phyloP scores from a whole-genome alignment of 306 rosid genomes.

The Cyclanthera cordifolia region DNA sequence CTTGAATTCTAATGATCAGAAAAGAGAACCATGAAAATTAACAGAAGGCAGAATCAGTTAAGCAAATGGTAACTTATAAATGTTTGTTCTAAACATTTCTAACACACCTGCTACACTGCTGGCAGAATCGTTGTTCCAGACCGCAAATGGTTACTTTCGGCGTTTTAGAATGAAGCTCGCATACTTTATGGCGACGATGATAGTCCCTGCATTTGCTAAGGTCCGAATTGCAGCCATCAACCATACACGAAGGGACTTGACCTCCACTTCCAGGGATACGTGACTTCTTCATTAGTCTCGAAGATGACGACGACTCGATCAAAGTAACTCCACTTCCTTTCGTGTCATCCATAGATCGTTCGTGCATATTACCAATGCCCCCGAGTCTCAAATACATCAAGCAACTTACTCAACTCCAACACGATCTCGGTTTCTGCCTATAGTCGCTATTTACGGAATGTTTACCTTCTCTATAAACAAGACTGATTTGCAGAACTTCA shows the following conservation, averaged over 20 bases:
- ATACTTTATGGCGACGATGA: conserved; percentile 69
- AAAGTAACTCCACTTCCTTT: conserved; percentile 8
- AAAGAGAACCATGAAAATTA: neutral
- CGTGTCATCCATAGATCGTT: conserved; percentile 11
- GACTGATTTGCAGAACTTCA: neutral
- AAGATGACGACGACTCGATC: conserved; percentile 22
- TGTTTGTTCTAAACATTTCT: conserved; percentile 1
- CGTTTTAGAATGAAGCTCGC: conserved; percentile 74
- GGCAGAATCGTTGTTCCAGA: conserved; percentile 75
- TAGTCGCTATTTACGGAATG: neutral
- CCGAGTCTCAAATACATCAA: conserved; percentile 1
- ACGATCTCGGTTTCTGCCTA: conserved; percentile 6
- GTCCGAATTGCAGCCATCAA: conserved; percentile 69
- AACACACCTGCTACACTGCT: conserved; percentile 84
- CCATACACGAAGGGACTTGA: conserved; percentile 47
- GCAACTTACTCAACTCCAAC: conserved; percentile 8
- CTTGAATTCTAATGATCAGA: neutral
- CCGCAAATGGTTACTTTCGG: conserved; percentile 56
- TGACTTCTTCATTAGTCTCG: conserved; percentile 40
- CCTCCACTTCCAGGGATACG: conserved; percentile 31
- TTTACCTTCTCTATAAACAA: neutral
- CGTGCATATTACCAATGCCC: conserved; percentile 12
- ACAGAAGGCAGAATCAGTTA: neutral
- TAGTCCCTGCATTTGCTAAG: conserved; percentile 77
- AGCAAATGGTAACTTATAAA: neutral